Percentiles rank a stretch among this genome's conserved stretches.
These are phyloP conservation scores for Rhazya stricta DNA, from an alignment of 257 asterid species.

Conservation along the genomic window DNA sequence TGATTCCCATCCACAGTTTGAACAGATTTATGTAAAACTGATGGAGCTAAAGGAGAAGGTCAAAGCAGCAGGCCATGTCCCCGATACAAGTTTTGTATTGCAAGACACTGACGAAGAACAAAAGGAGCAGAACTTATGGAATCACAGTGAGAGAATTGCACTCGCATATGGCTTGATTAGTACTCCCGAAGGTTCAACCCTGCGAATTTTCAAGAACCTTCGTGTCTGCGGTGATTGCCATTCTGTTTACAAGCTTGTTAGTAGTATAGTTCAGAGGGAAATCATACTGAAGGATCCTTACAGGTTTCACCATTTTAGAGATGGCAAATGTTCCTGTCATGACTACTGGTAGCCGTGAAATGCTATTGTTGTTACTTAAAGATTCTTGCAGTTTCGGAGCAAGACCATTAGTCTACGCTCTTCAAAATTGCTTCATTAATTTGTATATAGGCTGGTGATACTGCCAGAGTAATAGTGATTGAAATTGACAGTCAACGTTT, in stretches of 20 bases:
- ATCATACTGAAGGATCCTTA: constrained; percentile 75
- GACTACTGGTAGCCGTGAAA: constrained; percentile 65
- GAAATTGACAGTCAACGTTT: not conserved
- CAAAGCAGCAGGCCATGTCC: constrained; percentile 61
- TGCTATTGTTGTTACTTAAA: not conserved
- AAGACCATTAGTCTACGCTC: not conserved
- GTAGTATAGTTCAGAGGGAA: constrained; percentile 50
- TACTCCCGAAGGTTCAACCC: constrained; percentile 46
- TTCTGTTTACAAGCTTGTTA: constrained; percentile 62
- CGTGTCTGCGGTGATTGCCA: constrained; percentile 91
- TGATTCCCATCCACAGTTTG: constrained; percentile 41
- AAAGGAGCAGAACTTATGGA: constrained; percentile 71
- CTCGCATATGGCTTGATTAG: constrained; percentile 65
- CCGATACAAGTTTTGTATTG: constrained; percentile 69
- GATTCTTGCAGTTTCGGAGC: not conserved
- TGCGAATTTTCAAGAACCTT: constrained; percentile 75
- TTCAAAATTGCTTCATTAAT: not conserved
- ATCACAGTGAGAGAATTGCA: constrained; percentile 84
- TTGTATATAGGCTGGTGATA: not conserved
- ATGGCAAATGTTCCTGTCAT: constrained; percentile 72
- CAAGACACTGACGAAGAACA: constrained; percentile 89
- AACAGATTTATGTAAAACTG: constrained; percentile 39
- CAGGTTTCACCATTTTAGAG: constrained; percentile 74
- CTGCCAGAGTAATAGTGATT: not conserved
- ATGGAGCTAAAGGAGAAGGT: constrained; percentile 51